These are phyloP conservation scores for Pythium coloratum DNA, from an alignment of 352 stramenopile species.

Conservation along the genomic window DNA sequence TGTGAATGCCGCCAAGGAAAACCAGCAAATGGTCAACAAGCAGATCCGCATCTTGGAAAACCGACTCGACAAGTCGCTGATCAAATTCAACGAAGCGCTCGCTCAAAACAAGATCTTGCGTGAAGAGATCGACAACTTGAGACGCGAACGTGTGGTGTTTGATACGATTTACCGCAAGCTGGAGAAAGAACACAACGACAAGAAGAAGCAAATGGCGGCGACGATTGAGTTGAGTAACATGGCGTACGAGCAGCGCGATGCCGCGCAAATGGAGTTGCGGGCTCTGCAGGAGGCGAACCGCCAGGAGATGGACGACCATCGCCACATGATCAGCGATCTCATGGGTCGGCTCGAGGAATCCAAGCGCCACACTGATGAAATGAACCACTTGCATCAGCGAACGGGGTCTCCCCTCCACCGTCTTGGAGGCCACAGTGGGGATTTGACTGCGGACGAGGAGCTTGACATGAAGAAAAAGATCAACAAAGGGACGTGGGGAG, in stretches of 20 bases:
- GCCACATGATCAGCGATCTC: conserved; percentile 52
- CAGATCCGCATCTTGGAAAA: conserved; percentile 97
- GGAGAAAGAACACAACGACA: conserved; percentile 91
- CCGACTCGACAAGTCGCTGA: conserved; percentile 94
- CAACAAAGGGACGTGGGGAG: conserved; percentile 76
- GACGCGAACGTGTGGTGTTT: conserved; percentile 93
- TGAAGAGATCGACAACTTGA: conserved; percentile 93
- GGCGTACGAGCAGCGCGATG: conserved; percentile 94
- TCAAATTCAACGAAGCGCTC: conserved; percentile 97
- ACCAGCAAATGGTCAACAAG: conserved; percentile 95
- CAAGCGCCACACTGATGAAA: conserved; percentile 41
- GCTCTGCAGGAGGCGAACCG: conserved; percentile 92
- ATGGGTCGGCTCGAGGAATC: conserved; percentile 65
- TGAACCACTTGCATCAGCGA: conserved; percentile 32
- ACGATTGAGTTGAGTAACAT: conserved; percentile 95
- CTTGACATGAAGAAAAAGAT: conserved; percentile 70
- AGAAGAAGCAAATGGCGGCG: conserved; percentile 95
- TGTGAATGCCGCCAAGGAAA: conserved; percentile 95
- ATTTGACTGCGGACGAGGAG: conserved; percentile 62
- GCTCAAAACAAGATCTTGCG: conserved; percentile 91
- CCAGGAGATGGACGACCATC: conserved; percentile 72
- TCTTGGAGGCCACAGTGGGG: conserved; percentile 26
- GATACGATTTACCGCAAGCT: conserved; percentile 94
- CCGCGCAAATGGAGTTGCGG: conserved; percentile 91
- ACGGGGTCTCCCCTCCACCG: conserved; percentile 29